Evolutionary conservation across 331 rosid genomes (phyloP), one percentile per base, ranked within the genome.

Genomic region (Pyracantha coccinea): DNA sequence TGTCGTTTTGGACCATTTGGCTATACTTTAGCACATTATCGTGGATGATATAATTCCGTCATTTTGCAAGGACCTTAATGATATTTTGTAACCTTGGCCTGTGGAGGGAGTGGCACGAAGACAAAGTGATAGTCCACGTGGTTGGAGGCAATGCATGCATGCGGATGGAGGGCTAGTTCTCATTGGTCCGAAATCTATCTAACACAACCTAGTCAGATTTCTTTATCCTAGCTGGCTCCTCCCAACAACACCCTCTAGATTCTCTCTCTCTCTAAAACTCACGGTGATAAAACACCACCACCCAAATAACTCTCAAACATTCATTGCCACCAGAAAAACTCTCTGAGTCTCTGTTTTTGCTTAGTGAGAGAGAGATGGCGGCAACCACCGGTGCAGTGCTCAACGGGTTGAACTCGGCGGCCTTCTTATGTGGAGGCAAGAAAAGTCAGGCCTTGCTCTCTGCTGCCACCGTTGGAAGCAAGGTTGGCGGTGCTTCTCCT

Each of bases 171-270:
- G 67, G 61, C 12, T 29, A 72, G 66, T 82, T 79, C 85, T 66
- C 68, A 94, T 94, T 94, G 98, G 98, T 80, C 84, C 75, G 86
- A 85, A 88, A 86, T 94, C 97, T 91, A 94, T 91, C 98, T 91
- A 84, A 58, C 77, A 73, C 60, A 69, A 55, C 63, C 25, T 19
- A 53, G 65, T 59, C 19, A 78, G 93, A 93, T 88, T 84, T 90
- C 92, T 85, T 88, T 74, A 79, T 88, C 96, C 88, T 29, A 87
- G 27, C 0, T 85, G 93, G 86, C 87, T 83, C 81, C 81, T 82
- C 83, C 59, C 45, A 66, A 66, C 24, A 45, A 68, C 79, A 20
- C 75, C 20, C 82, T 55, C 70, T 72, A 78, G 86, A 88, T 85
- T 84, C 38, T 82, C 66, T 47, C 55, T 14, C 55, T 19, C 19